Evolutionary conservation across 306 rosid species (phyloP).

Genomic region (Albizia julibrissin): DNA sequence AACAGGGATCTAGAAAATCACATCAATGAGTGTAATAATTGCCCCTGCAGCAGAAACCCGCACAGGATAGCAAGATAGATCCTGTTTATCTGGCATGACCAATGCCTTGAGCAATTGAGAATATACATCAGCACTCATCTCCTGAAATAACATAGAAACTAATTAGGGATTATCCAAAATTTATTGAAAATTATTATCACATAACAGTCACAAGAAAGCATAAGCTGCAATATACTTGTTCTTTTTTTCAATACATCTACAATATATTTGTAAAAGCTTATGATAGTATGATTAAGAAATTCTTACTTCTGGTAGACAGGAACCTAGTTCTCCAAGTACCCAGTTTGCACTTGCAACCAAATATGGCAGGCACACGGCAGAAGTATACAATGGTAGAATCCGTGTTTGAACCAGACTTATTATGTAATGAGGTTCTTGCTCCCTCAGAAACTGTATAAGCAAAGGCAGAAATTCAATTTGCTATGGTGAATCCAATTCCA

Average conservation of each 20-base stretch:
- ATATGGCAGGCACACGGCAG: conserved; percentile 52
- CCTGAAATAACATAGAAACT: conserved; percentile 55
- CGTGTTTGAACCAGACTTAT: conserved; percentile 55
- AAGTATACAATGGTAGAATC: conserved; percentile 68
- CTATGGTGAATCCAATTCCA: conserved; percentile 12
- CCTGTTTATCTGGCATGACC: conserved; percentile 61
- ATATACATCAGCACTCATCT: conserved; percentile 73
- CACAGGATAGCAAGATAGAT: conserved; percentile 78
- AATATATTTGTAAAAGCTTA: conserved; percentile 12
- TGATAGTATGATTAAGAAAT: conserved; percentile 37
- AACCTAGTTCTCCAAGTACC: conserved; percentile 90
- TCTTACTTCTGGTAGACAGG: conserved; percentile 84
- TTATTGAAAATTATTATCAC: neutral
- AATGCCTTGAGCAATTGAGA: conserved; percentile 74
- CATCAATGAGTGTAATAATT: conserved; percentile 75
- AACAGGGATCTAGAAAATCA: conserved; percentile 42
- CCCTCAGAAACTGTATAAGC: conserved; percentile 76
- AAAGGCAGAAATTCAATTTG: conserved; percentile 13
- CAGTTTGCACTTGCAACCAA: conserved; percentile 88
- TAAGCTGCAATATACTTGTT: conserved; percentile 6
- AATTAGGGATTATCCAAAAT: conserved; percentile 12
- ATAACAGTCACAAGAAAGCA: conserved; percentile 21
- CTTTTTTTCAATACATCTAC: too few species aligned
- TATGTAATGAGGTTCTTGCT: conserved; percentile 65
- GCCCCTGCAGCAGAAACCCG: conserved; percentile 94